Base-by-base conservation (phyloP, 306 rosid genomes). In the Quillaja saponaria region DNA sequence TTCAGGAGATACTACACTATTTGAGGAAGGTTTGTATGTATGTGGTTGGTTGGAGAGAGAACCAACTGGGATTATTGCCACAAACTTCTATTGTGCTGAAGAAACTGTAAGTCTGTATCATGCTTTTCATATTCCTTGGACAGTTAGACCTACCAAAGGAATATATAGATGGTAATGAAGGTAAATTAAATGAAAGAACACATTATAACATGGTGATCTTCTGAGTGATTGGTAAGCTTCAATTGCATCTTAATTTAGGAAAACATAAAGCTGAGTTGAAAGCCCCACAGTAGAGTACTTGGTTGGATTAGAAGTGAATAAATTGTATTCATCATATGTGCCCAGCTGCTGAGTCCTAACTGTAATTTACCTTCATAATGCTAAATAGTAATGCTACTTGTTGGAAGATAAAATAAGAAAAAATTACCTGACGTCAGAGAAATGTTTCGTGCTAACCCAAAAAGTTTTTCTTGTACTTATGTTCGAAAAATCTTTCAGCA, bases 41-140 rank as follows among this genome's bases (percentile, higher is more conserved):
- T 82, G 95, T 63, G 98, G 98, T 53, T 88, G 98, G 96, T 83
- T 92, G 81, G 88, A 88, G 84, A 83, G 98, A 81, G 96, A 94
- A 54, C 98, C 96, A n/a, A 86, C 87, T n/a, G 96, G 98, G 65
- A 88, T 92, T 74, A 71, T 92, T 76, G 98, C 82, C 51, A 82
- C 96, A 79, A 88, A 88, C 87, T 88, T 84, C 37, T 66, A 86
- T 42, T 88, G 94, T 67, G 95, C 96, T 11, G 94, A 89, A 83
- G 94, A 92, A 81, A 92, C 96, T 44, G 94, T 92, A 73, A 51
- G 95, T 58, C n/a, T 8, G 37, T 52, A 46, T 66, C 69, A 41
- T 58, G n/a, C 61, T 64, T 59, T 48, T 28, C 59, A 18, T 70
- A 34, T 66, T 48, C 55, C 41, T 21, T 28, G 34, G 59, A 56